A percentile compares a stretch with the other conserved stretches of the same genome.
These are phyloP conservation scores for Eucalyptus sideroxylon DNA, from an alignment of 345 rosid genomes.

Conservation along the genomic window DNA sequence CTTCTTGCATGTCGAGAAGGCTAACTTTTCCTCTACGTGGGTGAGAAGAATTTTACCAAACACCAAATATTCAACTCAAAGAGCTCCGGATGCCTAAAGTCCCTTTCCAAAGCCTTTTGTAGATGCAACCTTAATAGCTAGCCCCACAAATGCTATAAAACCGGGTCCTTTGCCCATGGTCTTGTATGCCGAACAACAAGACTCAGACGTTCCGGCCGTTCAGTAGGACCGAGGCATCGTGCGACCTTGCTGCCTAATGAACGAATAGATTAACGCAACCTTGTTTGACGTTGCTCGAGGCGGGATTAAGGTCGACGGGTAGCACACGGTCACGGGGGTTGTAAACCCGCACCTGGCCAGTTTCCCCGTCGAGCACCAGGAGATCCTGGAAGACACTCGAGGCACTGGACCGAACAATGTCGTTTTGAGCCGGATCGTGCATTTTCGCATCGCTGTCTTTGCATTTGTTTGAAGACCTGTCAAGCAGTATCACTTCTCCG, in stretches of 20 bases:
- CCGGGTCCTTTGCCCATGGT: not conserved
- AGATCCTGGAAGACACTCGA: not conserved
- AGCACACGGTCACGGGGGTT: not conserved
- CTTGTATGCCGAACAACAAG: not conserved
- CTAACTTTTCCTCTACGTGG: no score
- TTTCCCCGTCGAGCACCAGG: not conserved
- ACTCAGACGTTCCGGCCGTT: not conserved
- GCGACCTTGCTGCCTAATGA: not conserved
- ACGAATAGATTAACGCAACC: not conserved
- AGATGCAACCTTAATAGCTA: not conserved
- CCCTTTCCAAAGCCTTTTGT: no score
- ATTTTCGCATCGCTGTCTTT: not conserved
- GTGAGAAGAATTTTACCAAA: no score
- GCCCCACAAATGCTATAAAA: not conserved
- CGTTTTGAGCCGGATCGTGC: not conserved
- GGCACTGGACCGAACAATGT: not conserved
- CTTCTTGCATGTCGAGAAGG: no score
- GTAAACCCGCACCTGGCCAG: not conserved
- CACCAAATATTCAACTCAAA: no score
- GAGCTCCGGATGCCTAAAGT: no score
- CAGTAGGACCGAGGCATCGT: not conserved
- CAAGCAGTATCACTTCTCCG: not conserved
- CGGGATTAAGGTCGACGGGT: not conserved
- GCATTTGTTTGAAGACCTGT: not conserved
- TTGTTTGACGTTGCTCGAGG: not conserved